Evolutionary conservation across 2,329 filamentous ascomycete species (phyloP), one percentile per base, ranked within the genome.

Genomic region (Camptophora hylomeconis): DNA sequence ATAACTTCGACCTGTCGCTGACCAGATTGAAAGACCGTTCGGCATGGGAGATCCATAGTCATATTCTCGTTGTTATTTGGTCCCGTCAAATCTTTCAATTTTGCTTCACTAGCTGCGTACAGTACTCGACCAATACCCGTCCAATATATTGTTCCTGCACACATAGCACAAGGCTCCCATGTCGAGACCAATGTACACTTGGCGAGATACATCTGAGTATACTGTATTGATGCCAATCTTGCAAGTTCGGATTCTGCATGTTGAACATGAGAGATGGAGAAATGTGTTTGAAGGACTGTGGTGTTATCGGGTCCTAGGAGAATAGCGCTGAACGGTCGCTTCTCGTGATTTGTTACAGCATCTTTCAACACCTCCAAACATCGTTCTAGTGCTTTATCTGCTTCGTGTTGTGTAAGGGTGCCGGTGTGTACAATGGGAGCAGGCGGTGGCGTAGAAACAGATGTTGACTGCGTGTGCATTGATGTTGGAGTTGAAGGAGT

Each of bases 131-230:
- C 65, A 32, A 69, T 67, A 40, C 66, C 60, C 20, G 63, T 62
- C 64, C 64, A 68, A 39, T 62, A 60, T 24, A 61, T 53, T 2
- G 59, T 58, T 4, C 54, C 56, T 20, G 51, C 46, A 40, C 63
- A 69, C 64, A 69, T 68, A 12, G 61, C 63, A 35, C 65, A 69
- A 2, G 65, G 65, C 44, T 69, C 65, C 64, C 65, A 68, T 7
- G 64, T 68, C 13, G 57, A 61, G 25, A 66, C 58, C 20, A 68
- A 44, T 0, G 63, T 67, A 40, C 63, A 68, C 20, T 41, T 44
- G 48, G 58, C 61, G 2, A 69, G 52, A 39, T 60, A 69, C 9
- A 54, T 51, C 36, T 61, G 58, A 3, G 55, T 48, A 39, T 60
- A 67, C 39, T 68, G 64, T 5, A 49, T 44, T 10, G 63, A 58